Conservation (phyloP, 192 early-diverging fungal genomes). For the Linderina pennispora region DNA sequence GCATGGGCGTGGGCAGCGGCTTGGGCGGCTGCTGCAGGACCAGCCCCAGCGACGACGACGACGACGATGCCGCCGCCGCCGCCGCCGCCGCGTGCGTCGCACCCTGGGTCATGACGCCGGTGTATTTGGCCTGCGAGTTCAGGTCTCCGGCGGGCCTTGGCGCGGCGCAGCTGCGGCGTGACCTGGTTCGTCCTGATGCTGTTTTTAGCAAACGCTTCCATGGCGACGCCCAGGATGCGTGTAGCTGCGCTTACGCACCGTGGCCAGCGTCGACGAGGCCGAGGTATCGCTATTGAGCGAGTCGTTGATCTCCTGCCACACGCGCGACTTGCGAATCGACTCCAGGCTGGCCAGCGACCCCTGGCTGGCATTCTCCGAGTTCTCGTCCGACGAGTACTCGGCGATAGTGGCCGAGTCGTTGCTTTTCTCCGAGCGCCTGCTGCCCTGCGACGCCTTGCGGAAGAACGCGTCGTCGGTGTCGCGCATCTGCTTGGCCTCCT, state of each 20-base stretch:
- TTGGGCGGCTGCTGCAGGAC: conserved; percentile 28
- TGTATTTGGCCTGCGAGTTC: too few species aligned
- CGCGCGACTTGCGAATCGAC: neutral
- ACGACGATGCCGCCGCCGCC: too few species aligned
- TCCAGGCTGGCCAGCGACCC: neutral
- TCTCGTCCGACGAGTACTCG: conserved; percentile 5
- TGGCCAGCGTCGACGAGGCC: conserved; percentile 32
- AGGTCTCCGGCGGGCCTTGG: conserved; percentile 25
- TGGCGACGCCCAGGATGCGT: conserved; percentile 45
- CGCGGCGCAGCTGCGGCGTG: conserved; percentile 27
- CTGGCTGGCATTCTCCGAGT: neutral
- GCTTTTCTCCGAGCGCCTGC: conserved; percentile 25
- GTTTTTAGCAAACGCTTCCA: conserved; percentile 40
- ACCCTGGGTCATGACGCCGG: conserved; percentile 10
- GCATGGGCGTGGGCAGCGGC: conserved; percentile 21
- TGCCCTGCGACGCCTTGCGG: conserved; percentile 44
- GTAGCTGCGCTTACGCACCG: conserved; percentile 48
- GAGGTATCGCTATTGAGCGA: neutral
- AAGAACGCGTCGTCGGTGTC: conserved; percentile 2
- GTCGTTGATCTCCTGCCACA: neutral
- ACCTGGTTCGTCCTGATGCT: conserved; percentile 4
- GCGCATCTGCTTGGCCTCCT: neutral
- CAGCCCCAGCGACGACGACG: conserved; percentile 42
- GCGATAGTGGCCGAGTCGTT: conserved; percentile 9
- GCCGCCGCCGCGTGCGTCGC: too few species aligned